Percentiles rank a stretch among this genome's conserved stretches.
These are phyloP conservation scores for Herpotrichia juniperi DNA, from an alignment of 2,329 filamentous ascomycete species.

Conservation along the genomic window DNA sequence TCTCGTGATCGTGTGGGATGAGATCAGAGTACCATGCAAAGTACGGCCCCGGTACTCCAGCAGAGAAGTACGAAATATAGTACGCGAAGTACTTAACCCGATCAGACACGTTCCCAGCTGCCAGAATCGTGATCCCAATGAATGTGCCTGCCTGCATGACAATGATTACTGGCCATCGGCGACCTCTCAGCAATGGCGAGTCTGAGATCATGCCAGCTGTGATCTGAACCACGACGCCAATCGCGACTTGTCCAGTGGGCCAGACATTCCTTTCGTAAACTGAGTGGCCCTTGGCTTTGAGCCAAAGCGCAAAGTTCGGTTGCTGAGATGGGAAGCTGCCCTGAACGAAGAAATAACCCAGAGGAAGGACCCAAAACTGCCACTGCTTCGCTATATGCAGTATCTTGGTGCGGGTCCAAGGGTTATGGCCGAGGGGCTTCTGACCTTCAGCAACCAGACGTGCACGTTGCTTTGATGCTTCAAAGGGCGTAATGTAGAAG, in stretches of 20 bases:
- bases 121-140: slow-evolving; percentile 49
- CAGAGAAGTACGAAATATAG: slow-evolving; percentile 28
- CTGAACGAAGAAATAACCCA: slow-evolving; percentile 52
- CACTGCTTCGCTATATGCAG: slow-evolving; percentile 50
- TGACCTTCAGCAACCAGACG: slow-evolving; percentile 30
- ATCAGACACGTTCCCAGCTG: slow-evolving; percentile 53
- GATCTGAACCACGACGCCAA: slow-evolving; percentile 54
- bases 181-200: slow-evolving; percentile 30
- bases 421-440: slow-evolving; percentile 47
- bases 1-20: slow-evolving; percentile 33
- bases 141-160: slow-evolving; percentile 47
- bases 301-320: slow-evolving; percentile 47
- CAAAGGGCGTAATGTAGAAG: slow-evolving; percentile 45
- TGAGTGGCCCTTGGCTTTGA: slow-evolving; percentile 52
- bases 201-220: slow-evolving; percentile 43
- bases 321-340: slow-evolving; percentile 26
- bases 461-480: slow-evolving; percentile 26
- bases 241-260: slow-evolving; percentile 53
- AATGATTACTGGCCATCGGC: slow-evolving; percentile 47
- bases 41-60: slow-evolving; percentile 30
- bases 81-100: slow-evolving; percentile 47
- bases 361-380: slow-evolving; percentile 57
- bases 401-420: slow-evolving; percentile 47
- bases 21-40: slow-evolving; percentile 33
- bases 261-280: slow-evolving; percentile 56